Conservation (phyloP, 2,329 filamentous ascomycete species). For the Pestalotiopsis sp. region DNA sequence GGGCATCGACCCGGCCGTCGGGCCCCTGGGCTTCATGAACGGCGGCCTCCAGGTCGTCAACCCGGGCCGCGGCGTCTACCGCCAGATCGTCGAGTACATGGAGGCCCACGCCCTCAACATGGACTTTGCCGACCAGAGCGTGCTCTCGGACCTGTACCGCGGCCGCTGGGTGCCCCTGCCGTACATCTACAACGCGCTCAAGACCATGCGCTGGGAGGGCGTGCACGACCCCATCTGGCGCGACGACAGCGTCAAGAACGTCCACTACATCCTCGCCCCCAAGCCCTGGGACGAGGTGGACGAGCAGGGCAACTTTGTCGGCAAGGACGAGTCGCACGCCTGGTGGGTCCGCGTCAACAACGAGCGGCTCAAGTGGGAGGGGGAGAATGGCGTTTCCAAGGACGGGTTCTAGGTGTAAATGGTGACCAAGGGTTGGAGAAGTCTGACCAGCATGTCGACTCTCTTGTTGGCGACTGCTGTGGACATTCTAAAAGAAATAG, state of each 20-base stretch:
- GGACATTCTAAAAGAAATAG: not conserved
- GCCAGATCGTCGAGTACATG: conserved; percentile 53
- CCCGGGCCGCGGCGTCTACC: conserved; percentile 49
- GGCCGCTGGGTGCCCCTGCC: conserved; percentile 60
- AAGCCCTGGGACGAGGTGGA: conserved; percentile 63
- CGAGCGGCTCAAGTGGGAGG: conserved; percentile 44
- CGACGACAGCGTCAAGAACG: conserved; percentile 59
- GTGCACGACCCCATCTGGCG: conserved; percentile 60
- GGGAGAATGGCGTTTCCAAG: conserved; percentile 36
- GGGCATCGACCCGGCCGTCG: conserved; percentile 44
- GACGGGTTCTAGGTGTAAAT: conserved; percentile 29
- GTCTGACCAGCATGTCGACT: no score
- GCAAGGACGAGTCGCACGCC: conserved; percentile 48
- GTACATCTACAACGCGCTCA: conserved; percentile 64
- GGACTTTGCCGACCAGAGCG: conserved; percentile 62
- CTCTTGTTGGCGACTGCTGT: no score
- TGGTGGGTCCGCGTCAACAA: conserved; percentile 59
- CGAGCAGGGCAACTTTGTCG: conserved; percentile 42
- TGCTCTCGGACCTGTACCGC: conserved; percentile 57
- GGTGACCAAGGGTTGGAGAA: not conserved
- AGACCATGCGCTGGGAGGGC: conserved; percentile 55
- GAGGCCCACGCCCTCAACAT: conserved; percentile 46
- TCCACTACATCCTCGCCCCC: conserved; percentile 63
- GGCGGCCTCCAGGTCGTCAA: conserved; percentile 60
- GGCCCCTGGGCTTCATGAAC: conserved; percentile 55